These are phyloP conservation scores for Termitomyces sp. DNA, from an alignment of 768 basidiomycete genomes.

Conservation along the genomic window DNA sequence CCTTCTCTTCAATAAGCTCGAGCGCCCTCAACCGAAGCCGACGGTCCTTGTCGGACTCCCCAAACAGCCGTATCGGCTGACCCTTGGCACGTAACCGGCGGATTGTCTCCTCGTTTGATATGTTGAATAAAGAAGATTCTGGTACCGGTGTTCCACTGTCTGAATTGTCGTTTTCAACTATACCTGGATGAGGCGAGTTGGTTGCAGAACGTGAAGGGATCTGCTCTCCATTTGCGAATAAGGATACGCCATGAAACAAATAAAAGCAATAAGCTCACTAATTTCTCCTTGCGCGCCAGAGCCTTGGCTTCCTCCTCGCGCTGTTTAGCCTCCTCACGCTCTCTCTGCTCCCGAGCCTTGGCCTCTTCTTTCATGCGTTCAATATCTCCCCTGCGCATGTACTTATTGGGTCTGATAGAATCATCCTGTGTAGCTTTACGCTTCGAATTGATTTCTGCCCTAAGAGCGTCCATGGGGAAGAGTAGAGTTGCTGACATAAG, in stretches of 20 bases:
- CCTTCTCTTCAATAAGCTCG: constrained; percentile 92
- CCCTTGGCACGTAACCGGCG: constrained; percentile 87
- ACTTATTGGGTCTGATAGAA: constrained; percentile 66
- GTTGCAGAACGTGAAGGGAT: constrained; percentile 34
- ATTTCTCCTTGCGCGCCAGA: constrained; percentile 26
- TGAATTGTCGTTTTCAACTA: constrained; percentile 25
- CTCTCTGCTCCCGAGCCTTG: constrained; percentile 32
- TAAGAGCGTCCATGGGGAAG: constrained; percentile 78
- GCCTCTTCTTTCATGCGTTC: constrained; percentile 59
- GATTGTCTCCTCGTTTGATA: constrained; percentile 90
- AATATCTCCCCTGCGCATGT: constrained; percentile 88
- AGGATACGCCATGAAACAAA: constrained; percentile 18
- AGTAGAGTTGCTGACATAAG: constrained; percentile 34
- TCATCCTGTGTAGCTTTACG: constrained; percentile 68
- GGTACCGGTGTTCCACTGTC: constrained; percentile 35
- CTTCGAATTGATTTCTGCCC: constrained; percentile 85
- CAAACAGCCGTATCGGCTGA: constrained; percentile 93
- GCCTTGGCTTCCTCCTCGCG: constrained; percentile 28
- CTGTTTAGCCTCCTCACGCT: constrained; percentile 15
- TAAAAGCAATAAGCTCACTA: constrained; percentile 39
- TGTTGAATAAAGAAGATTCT: constrained; percentile 68
- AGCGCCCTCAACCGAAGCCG: constrained; percentile 86
- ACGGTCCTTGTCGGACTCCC: constrained; percentile 92
- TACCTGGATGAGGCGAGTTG: constrained; percentile 35
- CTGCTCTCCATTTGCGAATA: constrained; percentile 47